phyloP scores from a whole-genome alignment of 306 rosid species.

The Ormosia emarginata region DNA sequence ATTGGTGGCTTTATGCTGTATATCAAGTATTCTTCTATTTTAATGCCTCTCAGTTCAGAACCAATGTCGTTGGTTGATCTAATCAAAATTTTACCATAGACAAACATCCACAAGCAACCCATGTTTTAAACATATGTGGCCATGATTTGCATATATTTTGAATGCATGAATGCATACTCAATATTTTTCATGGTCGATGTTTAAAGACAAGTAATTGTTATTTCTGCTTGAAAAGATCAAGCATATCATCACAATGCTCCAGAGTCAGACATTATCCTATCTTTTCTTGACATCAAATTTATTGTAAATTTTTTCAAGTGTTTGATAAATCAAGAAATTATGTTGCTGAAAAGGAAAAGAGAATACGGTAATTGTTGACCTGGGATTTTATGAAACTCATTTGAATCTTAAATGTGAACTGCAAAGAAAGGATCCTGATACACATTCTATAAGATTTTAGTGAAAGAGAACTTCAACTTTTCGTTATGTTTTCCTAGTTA shows the following conservation, averaged over 20 bases:
- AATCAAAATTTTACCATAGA: not conserved
- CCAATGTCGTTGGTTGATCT: not conserved
- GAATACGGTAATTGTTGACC: not conserved
- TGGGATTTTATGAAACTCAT: not conserved
- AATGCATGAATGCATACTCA: not conserved
- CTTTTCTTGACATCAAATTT: not conserved
- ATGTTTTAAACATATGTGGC: not conserved
- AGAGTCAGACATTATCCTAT: not conserved
- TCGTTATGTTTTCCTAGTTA: not conserved
- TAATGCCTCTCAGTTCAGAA: not conserved
- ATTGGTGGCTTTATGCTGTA: not conserved
- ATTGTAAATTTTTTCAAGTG: not conserved
- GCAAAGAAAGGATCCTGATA: not conserved
- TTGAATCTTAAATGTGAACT: not conserved
- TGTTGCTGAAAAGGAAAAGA: too few relatives aligned
- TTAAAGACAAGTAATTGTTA: not conserved
- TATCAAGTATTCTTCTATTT: slow-evolving; percentile 24
- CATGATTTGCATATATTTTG: not conserved
- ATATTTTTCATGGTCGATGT: not conserved
- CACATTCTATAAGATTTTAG: too few relatives aligned
- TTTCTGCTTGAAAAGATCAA: not conserved
- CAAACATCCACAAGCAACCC: not conserved
- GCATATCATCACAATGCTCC: not conserved
- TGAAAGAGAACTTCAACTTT: not conserved
- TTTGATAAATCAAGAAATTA: not conserved